Conservation (phyloP, 495 filamentous ascomycete species). For the Aspergillus bridgeri region DNA sequence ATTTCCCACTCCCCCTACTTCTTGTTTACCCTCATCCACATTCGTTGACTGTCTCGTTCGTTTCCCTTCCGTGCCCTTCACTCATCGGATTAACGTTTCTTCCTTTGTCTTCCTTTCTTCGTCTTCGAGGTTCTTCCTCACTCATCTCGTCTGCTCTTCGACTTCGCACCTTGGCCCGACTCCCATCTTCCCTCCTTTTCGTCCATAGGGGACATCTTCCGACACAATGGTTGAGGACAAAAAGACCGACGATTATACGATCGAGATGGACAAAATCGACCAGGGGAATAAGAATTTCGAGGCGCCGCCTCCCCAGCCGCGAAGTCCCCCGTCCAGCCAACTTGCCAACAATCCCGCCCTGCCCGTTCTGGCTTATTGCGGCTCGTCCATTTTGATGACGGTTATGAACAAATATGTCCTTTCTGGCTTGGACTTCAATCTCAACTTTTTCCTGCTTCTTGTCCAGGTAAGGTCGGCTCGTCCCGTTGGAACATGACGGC, state of each 20-base stretch:
- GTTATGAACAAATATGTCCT: constrained; percentile 99
- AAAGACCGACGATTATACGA: constrained; percentile 75
- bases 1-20: background rate
- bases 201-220: background rate
- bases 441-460: constrained; percentile 92
- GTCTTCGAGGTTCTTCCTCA: constrained; percentile 5
- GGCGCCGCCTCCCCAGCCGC: constrained; percentile 39
- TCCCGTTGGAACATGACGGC: background rate
- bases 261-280: constrained; percentile 68
- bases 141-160: constrained; percentile 6
- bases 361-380: constrained; percentile 87
- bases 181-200: constrained; percentile 1
- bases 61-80: background rate
- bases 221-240: constrained; percentile 70
- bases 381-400: constrained; percentile 96
- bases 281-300: constrained; percentile 56
- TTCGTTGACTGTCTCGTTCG: background rate
- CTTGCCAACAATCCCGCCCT: constrained; percentile 69
- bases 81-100: background rate
- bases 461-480: constrained; percentile 69
- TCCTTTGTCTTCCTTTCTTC: constrained; percentile 11
- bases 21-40: constrained; percentile 6
- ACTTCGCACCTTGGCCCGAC: background rate
- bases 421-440: constrained; percentile 84
- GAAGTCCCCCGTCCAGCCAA: constrained; percentile 25